Base-by-base conservation (phyloP, 495 filamentous ascomycete genomes). In the Aspergillus sclerotioniger region DNA sequence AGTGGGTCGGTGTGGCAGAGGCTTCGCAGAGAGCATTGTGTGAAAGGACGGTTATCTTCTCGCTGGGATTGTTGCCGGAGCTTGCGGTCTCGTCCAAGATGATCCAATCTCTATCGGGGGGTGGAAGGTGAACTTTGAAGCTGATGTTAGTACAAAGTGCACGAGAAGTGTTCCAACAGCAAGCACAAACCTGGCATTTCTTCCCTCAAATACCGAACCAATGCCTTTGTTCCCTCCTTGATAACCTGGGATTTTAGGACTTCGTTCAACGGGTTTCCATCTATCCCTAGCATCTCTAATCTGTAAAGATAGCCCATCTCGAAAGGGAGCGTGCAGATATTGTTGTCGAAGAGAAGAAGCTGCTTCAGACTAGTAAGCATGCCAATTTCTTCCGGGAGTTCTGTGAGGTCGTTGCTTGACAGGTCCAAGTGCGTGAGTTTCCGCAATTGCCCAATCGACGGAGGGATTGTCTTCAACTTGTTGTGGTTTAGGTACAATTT, bases 11-110 rank as follows among this genome's bases (percentile, higher is more conserved):
- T 0, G 93, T 97, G 12, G 92, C 91, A 58, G 90, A 92, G 67
- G 90, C 88, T 70, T 97, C 92, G 71, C 92, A 97, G 4, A 98
- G 82, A 29, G 89, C 96, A 70, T 98, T 98, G 83, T 91, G 97
- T 28, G 90, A 94, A 48, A 96, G 72, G 12, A 94, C 86, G 45
- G 88, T 88, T 62, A 97, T 82, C 44, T 80, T 85, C 53, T 87
- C 83, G 25, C 79, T 61, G n/a, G 61, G 47, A 16, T 28, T 31
- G 25, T 50, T 50, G 47, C 20, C 64, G 16, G 76, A 68, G 54
- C 61, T 71, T 19, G 74, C 65, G 13, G 79, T 78, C 17, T 89
- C 85, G 60, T 89, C 85, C 13, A 89, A 71, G 46, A 86, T 78
- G 37, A 87, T 78, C 85, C 85, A 89, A 58, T 87, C 84, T 61